Evolutionary conservation across 495 filamentous ascomycete genomes (phyloP), one percentile per base, ranked within the genome.

Genomic region (Bacidia gigantensis): DNA sequence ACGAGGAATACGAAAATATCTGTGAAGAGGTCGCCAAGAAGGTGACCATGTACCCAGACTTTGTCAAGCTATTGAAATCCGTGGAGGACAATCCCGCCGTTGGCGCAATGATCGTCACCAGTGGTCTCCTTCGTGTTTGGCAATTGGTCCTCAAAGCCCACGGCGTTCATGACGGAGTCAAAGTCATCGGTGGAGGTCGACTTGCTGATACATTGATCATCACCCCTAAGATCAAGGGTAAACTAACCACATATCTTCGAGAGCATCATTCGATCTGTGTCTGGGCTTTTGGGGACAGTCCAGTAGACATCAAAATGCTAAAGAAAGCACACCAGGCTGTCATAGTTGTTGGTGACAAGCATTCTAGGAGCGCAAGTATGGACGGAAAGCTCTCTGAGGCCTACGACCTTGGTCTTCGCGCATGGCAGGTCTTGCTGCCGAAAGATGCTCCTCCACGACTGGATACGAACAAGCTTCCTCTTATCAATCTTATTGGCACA

Each of bases 271-370:
- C 65, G 0, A 39, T 69, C 23, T 64, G 71, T 43, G 72, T 81
- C 21, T 77, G 71, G 62, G 81, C 78, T 0, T 80, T 84, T 58
- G 80, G 82, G 50, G 79, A 83, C 56, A 79, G 80, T 59, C 69
- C 69, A 0, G 51, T 82, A 26, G 81, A 84, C 60, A 24, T 84
- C 22, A 61, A 64, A 14, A 84, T 85, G 81, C 48, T 83, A 21
- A 49, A 24, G 3, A 57, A 64, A 43, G 78, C 80, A 25, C 58
- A 84, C 59, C 52, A 73, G 53, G 77, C 79, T 23, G 58, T 82
- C 26, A 66, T 84, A 14, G 72, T 84, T 1, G 77, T 80, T 21
- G 77, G 80, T 21, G 60, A 74, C 3, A 62, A 73, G 58, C 17
- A 59, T 0, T 55, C 49, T 1, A 70, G 79, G 50, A 84, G 79